Evolutionary conservation across 352 stramenopile genomes (phyloP).

Genomic region (Pythium aphanidermatum): DNA sequence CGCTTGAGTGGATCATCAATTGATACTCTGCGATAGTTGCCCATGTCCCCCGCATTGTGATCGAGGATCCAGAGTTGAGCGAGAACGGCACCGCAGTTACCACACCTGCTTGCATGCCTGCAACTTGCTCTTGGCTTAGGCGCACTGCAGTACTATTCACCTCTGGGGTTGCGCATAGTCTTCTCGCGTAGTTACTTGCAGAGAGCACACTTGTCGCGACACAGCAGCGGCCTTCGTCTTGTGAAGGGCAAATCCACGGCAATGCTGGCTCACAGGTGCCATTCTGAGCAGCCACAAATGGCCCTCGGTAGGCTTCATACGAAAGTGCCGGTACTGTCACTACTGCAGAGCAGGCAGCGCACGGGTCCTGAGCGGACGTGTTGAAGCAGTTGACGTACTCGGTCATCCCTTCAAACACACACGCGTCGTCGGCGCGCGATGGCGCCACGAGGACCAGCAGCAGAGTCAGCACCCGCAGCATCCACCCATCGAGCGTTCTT

Average conservation of each 20-base stretch:
- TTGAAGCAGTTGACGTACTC: constrained; percentile 10
- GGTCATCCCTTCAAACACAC: constrained; percentile 9
- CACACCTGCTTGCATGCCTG: not conserved
- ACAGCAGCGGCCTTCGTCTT: constrained; percentile 14
- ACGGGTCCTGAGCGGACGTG: constrained; percentile 3
- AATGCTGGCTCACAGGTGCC: constrained; percentile 8
- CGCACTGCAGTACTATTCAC: constrained; percentile 2
- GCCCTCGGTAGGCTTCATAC: constrained; percentile 14
- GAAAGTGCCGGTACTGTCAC: not conserved
- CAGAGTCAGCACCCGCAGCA: no score
- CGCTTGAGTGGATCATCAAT: no score
- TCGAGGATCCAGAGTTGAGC: constrained; percentile 7
- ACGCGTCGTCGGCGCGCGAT: not conserved
- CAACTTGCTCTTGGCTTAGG: constrained; percentile 3
- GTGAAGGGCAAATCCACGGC: constrained; percentile 18
- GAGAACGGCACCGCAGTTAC: not conserved
- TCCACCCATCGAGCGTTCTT: no score
- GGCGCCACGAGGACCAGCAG: no score
- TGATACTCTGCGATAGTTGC: no score
- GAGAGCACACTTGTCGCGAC: constrained; percentile 4
- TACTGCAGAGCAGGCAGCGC: constrained; percentile 5
- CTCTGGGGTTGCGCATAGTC: constrained; percentile 5
- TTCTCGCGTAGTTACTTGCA: not conserved
- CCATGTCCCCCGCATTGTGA: constrained; percentile 16
- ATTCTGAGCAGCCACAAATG: not conserved